Conservation (phyloP, 768 basidiomycete species). For the Saitozyma sp. region DNA sequence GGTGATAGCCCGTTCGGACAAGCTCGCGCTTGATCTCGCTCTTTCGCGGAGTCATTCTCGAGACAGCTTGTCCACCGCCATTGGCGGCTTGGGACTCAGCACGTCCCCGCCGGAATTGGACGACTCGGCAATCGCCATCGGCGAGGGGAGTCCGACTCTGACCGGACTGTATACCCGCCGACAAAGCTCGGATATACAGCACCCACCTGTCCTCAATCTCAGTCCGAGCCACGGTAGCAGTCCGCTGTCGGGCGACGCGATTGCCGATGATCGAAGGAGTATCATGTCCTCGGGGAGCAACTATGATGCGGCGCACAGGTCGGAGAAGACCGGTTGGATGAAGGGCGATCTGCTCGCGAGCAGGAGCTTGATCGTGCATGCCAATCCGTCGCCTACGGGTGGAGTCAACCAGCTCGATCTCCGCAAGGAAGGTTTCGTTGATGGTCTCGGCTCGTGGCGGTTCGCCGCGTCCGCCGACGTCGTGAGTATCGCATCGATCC, state of each 20-base stretch:
- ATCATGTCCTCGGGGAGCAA: not conserved
- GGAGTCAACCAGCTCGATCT: constrained; percentile 34
- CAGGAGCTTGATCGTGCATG: constrained; percentile 38
- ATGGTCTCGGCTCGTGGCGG: constrained; percentile 34
- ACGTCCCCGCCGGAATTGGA: not conserved
- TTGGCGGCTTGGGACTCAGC: not conserved
- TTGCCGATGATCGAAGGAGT: constrained; percentile 7
- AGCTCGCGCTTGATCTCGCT: constrained; percentile 16
- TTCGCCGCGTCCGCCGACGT: constrained; percentile 34
- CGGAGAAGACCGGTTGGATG: constrained; percentile 36
- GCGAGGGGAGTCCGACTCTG: constrained; percentile 27
- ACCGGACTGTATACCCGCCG: constrained; percentile 19
- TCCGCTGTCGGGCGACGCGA: not conserved
- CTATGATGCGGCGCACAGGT: not conserved
- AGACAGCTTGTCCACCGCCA: not conserved
- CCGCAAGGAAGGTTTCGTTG: constrained; percentile 41
- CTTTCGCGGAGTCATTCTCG: constrained; percentile 6
- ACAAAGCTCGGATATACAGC: constrained; percentile 12
- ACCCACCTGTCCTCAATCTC: too few relatives aligned
- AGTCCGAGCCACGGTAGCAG: not conserved
- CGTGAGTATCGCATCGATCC: constrained; percentile 26
- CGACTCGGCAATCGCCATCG: constrained; percentile 11
- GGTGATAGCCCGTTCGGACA: constrained; percentile 23
- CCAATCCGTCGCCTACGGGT: constrained; percentile 34
- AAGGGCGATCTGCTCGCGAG: constrained; percentile 39